Evolutionary conservation across 164 flowering plant species (phyloP), one percentile per base, ranked within the genome.

Genomic region (Platanus orientalis): DNA sequence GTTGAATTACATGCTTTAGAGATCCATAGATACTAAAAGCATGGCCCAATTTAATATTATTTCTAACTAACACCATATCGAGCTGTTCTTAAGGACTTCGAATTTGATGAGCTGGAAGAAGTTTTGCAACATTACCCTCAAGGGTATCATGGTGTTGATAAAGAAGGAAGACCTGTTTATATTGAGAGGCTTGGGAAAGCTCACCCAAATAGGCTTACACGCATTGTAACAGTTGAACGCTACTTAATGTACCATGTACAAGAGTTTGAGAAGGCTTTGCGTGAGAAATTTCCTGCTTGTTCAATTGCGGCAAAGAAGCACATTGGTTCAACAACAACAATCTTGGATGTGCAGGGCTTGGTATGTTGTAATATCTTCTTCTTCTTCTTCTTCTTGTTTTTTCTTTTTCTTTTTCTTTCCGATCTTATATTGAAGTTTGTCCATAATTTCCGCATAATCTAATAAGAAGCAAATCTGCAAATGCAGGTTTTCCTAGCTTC

Each of bases 311-410:
- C 94, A 55, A 87, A 84, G 75, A 82, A 75, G 57, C 83, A 71
- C 45, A 90, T 93, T 54, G 80, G 78, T 73, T 73, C 92, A 57
- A 87, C 91, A 39, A 90, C 98, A 56, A 89, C 98, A 23, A 87
- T 93, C 34, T 66, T 93, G 70, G 98, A 93, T 83, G 98, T 90
- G 66, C 87, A 90, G 21, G 98, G 98, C 57, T 71, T 93, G 96
- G 98, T 93, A 80, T 48, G 89, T 60, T 52, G 5, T 65, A 29
- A 25, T 20, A n/a, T n/a, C n/a, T n/a, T n/a, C n/a, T n/a, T n/a
- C n/a, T n/a, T n/a, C n/a, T n/a, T n/a, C n/a, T n/a, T n/a, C n/a
- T n/a, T n/a, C n/a, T n/a, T n/a, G n/a, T n/a, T n/a, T n/a, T n/a
- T n/a, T n/a, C n/a, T n/a, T n/a, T n/a, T 26, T 39, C 52, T 42